Base-by-base conservation (phyloP, 2,329 filamentous ascomycete genomes). In the Pseudocercospora pini-densiflorae region DNA sequence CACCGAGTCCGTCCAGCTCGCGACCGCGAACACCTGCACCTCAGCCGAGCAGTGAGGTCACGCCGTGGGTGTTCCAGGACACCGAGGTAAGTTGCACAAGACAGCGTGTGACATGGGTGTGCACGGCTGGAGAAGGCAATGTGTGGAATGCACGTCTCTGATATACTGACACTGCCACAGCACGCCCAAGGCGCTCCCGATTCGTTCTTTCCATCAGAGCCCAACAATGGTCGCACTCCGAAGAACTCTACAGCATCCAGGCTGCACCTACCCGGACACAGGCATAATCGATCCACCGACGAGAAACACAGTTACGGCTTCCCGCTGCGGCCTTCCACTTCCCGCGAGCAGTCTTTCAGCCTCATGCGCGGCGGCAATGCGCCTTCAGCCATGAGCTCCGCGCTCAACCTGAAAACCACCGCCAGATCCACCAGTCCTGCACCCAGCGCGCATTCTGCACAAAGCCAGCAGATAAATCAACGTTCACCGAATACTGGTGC, bases 31-130 rank as follows among this genome's bases (percentile, higher is more conserved):
- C 92, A n/a, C 93, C 94, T 33, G 68, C 57, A 19, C 72, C 73
- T 5, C 72, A 70, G 36, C 76, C 77, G n/a, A 76, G 74, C 49
- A 95, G 92, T 75, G 94, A 98, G 80, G 93, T 99, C 65, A 95
- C 97, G 45, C 95, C 95, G n/a, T 99, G 97, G 86, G 86, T 97
- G 68, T 98, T 95, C 77, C 95, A 98, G 80, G 75, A 78, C 70
- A 59, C 70, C 27, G 69, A 74, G 70, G 76, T 77, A 72, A 64
- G 72, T 73, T 19, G 27, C 53, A 58, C 43, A 43, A 43, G 16
- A 31, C 14, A 55, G 27, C 51, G 10, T 31, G 51, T 55, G 49
- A 54, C 23, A 29, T 54, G 23, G 21, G 23, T 24, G 19, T 23
- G 6, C 49, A 54, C 27, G 61, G n/a, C 16, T 40, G 24, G 33